Evolutionary conservation across 1,139 yeast genomes (phyloP).

Genomic region (Hyphopichia pseudoburtonii): DNA sequence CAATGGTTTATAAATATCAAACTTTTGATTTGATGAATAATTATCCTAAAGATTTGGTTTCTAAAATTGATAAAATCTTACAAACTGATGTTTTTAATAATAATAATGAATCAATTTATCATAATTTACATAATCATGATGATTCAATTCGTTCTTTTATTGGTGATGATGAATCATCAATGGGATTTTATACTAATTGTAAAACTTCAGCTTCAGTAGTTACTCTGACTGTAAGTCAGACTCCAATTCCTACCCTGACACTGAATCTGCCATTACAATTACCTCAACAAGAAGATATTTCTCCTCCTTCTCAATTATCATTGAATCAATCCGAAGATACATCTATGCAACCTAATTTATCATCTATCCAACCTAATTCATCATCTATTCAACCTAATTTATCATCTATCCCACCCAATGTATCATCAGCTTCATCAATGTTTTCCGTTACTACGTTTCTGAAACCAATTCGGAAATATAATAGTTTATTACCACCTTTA

Average conservation of each 20-base stretch:
- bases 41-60: constrained; percentile 32
- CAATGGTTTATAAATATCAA: constrained; percentile 34
- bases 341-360: no score
- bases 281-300: no score
- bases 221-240: no score
- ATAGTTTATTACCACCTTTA: constrained; percentile 39
- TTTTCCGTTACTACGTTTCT: constrained; percentile 30
- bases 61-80: constrained; percentile 17
- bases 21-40: constrained; percentile 41
- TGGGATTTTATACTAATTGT: no score
- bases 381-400: background rate
- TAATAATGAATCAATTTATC: constrained; percentile 1
- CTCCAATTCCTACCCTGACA: background rate
- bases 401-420: constrained; percentile 9
- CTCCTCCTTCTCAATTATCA: no score
- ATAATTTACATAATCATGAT: background rate
- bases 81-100: background rate
- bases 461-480: constrained; percentile 31
- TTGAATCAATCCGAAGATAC: no score
- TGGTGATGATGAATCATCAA: no score
- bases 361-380: no score
- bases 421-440: constrained; percentile 32
- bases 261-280: no score
- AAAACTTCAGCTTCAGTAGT: no score
- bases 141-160: background rate